These are phyloP conservation scores for Glarea lozoyensis DNA, from an alignment of 495 filamentous ascomycete genomes.

Conservation along the genomic window DNA sequence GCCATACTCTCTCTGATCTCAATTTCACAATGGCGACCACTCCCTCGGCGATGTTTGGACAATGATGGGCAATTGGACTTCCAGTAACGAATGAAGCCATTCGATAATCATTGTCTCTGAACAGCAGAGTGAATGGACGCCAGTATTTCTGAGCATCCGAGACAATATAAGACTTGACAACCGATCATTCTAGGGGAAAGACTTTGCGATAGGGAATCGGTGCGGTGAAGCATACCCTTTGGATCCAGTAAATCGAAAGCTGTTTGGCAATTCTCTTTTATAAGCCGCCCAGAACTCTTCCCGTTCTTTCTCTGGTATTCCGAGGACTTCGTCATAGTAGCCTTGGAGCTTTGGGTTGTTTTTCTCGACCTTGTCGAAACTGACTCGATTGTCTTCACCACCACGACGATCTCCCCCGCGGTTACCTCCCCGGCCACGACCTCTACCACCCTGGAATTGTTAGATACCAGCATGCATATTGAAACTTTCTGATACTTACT, in stretches of 20 bases:
- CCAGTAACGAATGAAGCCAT: too few species aligned
- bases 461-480: background rate
- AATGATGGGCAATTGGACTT: too few species aligned
- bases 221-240: slow-evolving; percentile 75
- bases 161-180: too few species aligned
- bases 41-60: too few species aligned
- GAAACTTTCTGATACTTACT: slow-evolving; percentile 16
- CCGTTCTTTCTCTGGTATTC: slow-evolving; percentile 64
- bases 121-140: too few species aligned
- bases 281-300: slow-evolving; percentile 75
- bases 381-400: slow-evolving; percentile 25
- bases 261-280: slow-evolving; percentile 79
- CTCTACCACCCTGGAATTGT: slow-evolving; percentile 14
- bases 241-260: slow-evolving; percentile 91
- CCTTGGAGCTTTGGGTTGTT: slow-evolving; percentile 68
- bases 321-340: slow-evolving; percentile 71
- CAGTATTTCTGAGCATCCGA: too few species aligned
- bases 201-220: too few species aligned
- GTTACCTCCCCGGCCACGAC: slow-evolving; percentile 23
- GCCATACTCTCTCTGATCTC: too few species aligned
- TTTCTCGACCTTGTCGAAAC: slow-evolving; percentile 53
- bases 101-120: too few species aligned
- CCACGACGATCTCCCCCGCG: slow-evolving; percentile 22
- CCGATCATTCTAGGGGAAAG: too few species aligned
- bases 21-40: too few species aligned